Evolutionary conservation across 2,329 filamentous ascomycete species (phyloP).

Genomic region (Hypomyces rosellus): DNA sequence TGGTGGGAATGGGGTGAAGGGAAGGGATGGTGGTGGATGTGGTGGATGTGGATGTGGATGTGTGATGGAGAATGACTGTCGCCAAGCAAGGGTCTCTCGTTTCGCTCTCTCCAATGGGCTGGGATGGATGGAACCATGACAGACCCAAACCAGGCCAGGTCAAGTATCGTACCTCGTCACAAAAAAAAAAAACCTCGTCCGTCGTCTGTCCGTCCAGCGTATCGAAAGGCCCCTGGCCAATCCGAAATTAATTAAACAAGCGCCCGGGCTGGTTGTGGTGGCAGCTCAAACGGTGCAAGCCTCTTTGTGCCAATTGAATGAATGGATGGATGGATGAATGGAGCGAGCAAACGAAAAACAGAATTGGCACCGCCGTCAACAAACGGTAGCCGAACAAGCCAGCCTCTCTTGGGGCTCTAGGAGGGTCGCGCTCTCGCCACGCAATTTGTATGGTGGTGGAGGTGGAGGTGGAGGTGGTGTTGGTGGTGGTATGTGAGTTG

Average conservation of each 20-base stretch:
- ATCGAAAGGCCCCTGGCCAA: not conserved
- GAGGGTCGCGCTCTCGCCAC: too few relatives aligned
- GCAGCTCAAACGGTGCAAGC: not conserved
- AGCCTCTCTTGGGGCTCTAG: too few relatives aligned
- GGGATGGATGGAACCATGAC: too few relatives aligned
- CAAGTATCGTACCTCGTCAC: too few relatives aligned
- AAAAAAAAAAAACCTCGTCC: too few relatives aligned
- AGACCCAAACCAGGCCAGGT: too few relatives aligned
- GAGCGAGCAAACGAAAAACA: not conserved
- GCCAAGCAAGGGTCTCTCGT: not conserved
- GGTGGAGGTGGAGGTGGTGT: too few relatives aligned
- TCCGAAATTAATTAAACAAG: slow-evolving; percentile 1
- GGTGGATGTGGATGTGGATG: not conserved
- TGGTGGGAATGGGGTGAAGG: too few relatives aligned
- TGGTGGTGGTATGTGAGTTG: too few relatives aligned
- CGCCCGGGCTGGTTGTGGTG: not conserved
- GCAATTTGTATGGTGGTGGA: too few relatives aligned
- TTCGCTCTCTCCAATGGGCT: not conserved
- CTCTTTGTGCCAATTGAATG: not conserved
- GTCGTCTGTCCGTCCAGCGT: not conserved
- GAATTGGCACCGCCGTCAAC: not conserved
- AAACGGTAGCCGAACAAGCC: too few relatives aligned
- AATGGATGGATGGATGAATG: not conserved
- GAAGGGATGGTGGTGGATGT: too few relatives aligned
- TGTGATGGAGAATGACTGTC: not conserved